These are phyloP conservation scores for Kokia cookei DNA, from an alignment of 441 rosid species.

Conservation along the genomic window DNA sequence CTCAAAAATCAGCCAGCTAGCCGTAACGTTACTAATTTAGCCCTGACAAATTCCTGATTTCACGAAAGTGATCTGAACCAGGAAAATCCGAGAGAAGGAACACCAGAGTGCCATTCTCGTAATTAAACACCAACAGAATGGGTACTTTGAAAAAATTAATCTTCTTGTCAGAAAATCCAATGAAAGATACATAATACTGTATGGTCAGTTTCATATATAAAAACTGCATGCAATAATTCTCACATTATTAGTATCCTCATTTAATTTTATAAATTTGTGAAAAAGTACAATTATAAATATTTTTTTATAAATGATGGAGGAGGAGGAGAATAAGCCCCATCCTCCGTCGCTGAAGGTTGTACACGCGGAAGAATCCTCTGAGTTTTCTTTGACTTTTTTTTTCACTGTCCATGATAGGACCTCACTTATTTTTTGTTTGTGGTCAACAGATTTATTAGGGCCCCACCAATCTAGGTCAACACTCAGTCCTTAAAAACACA, in stretches of 20 bases:
- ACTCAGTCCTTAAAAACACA: constrained; percentile 8
- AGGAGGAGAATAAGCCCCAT: constrained; percentile 12
- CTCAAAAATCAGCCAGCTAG: constrained; percentile 20
- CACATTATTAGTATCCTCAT: too few relatives aligned
- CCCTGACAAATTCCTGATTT: constrained; percentile 8
- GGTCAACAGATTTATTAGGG: constrained; percentile 23
- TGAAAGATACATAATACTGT: constrained; percentile 39
- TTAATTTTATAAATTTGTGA: too few relatives aligned
- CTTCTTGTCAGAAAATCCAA: constrained; percentile 73
- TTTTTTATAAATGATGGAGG: neutral
- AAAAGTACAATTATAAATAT: too few relatives aligned
- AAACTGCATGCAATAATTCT: neutral
- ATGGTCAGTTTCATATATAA: constrained; percentile 49
- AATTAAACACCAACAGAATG: constrained; percentile 15
- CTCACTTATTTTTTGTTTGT: neutral
- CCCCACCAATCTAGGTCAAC: constrained; percentile 35
- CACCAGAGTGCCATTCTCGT: constrained; percentile 16
- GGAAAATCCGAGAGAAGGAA: neutral
- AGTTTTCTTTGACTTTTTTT: constrained; percentile 7
- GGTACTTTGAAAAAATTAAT: constrained; percentile 15
- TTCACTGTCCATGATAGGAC: constrained; percentile 14
- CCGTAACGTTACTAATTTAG: constrained; percentile 9
- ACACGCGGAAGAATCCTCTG: constrained; percentile 14
- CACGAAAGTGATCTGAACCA: neutral
- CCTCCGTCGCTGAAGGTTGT: constrained; percentile 15